Base-by-base conservation (phyloP, 2,329 filamentous ascomycete species). In the Xylariomycetidae sp. region DNA sequence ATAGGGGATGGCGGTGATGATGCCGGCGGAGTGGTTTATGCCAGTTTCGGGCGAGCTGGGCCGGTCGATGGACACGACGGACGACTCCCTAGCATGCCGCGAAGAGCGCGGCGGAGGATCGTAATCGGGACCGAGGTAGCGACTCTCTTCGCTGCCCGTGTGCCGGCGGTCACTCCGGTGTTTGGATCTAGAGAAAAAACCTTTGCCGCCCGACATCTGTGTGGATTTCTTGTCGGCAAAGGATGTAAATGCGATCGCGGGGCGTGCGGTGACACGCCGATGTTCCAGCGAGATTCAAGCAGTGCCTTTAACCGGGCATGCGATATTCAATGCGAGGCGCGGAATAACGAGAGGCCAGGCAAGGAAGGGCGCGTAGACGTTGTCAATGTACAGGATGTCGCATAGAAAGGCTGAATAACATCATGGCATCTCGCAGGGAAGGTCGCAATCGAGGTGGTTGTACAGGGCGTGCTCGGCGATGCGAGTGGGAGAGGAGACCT, bases 181-280 rank as follows among this genome's bases (percentile, higher is more conserved):
- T 66, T 87, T 92, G 64, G 81, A 84, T 56, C 88, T 78, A 53
- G 86, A 88, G 67, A 95, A 95, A 69, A 95, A 87, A 57, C 78
- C 74, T 56, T 79, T 82, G 54, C 72, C 72, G 50, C 65, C 65
- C 35, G 85, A 88, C 46, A 84, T 87, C 69, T 90, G 84, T 62
- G 85, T 79, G 53, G 82, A 72, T 67, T n/a, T n/a, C n/a, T 89
- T 87, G 67, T 85, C 82, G 67, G 82, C 71, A 56, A 75, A 70
- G 52, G 79, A 68, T 76, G 77, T 76, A 35, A 37, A 43, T 48
- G 35, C 35, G 34, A 35, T 34, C 34, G 37, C 28, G 37, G 34
- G 32, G 30, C 37, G 43, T 42, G 47, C 48, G 46, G 41, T 49
- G 32, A 44, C 38, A 50, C 50, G 49, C 47, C 47, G 37, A 39